Conservation (phyloP, 1,284 basidiomycete species). For the Cerioporus squamosus region DNA sequence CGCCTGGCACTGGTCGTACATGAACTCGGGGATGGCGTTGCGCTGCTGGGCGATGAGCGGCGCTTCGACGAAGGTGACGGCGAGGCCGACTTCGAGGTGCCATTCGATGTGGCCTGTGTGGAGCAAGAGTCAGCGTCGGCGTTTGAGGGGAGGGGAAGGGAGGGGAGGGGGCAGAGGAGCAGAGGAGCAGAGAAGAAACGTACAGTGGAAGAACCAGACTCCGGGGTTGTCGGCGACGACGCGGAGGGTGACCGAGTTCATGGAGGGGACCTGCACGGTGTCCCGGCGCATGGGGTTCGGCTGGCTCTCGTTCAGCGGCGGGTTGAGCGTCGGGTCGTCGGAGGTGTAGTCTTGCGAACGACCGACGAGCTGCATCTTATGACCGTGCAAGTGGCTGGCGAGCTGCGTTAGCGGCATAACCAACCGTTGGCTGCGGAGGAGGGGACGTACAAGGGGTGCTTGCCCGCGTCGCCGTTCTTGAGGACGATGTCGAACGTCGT, state of each 20-base stretch:
- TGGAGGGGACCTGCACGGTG: conserved; percentile 68
- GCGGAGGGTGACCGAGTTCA: conserved; percentile 67
- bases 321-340: conserved; percentile 79
- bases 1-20: conserved; percentile 75
- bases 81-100: conserved; percentile 82
- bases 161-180: too few species aligned
- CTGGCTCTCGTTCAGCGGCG: conserved; percentile 76
- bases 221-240: conserved; percentile 84
- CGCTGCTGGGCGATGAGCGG: conserved; percentile 64
- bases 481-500: conserved; percentile 83
- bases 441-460: conserved; percentile 77
- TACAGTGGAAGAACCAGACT: conserved; percentile 83
- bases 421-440: background rate
- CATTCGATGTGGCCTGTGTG: conserved; percentile 78
- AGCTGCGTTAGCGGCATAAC: background rate
- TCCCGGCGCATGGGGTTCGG: conserved; percentile 88
- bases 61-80: conserved; percentile 79
- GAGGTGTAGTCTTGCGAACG: conserved; percentile 79
- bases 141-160: too few species aligned
- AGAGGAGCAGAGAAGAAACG: conserved; percentile 33
- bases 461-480: conserved; percentile 78
- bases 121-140: background rate
- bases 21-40: conserved; percentile 48
- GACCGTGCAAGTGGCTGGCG: conserved; percentile 79
- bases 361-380: conserved; percentile 80